Evolutionary conservation across 1,284 basidiomycete species (phyloP), one percentile per base, ranked within the genome.

Genomic region (Boletus smithii): DNA sequence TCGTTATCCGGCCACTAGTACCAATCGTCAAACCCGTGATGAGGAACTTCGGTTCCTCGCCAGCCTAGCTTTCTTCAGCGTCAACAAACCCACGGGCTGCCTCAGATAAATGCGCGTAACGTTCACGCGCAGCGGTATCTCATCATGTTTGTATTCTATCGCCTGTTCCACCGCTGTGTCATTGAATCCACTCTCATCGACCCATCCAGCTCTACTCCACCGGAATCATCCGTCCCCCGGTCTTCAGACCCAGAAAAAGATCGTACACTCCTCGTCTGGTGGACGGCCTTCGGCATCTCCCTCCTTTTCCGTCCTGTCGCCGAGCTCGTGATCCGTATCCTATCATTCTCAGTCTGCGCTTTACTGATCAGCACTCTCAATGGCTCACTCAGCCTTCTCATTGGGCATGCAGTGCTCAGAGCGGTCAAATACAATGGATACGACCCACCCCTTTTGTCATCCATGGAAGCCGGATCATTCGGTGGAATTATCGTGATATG

Each of bases 321-420:
- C 36, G 46, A 40, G 16, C 18, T 57, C 35, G 47, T 40, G 27
- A 44, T 54, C 38, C 45, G 48, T 5, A 2, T 49, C 36, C 13
- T 48, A n/a, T 23, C 40, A 5, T 41, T 56, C 32, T 41, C 36
- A 5, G 22, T 11, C 5, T 59, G 55, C 18, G 23, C 18, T 2
- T 29, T 59, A 8, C 18, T 50, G 29, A 36, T 51, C 18, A 8
- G 39, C 30, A 32, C 40, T 8, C 33, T 54, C n/a, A 44, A 47
- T 32, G 49, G 48, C 22, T 30, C 32, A 13, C 44, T 59, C 22
- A 43, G 35, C 38, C n/a, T 48, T 8, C 26, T 54, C 22, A 17
- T 59, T 3, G 50, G 46, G 1, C 46, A 54, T 23, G 49, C 44
- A 3, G 40, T 57, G n/a, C 48, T 59, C 36, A 48, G 33, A 44